Evolutionary conservation across 345 rosid species (phyloP).

Genomic region (Hibiscus mutabilis): DNA sequence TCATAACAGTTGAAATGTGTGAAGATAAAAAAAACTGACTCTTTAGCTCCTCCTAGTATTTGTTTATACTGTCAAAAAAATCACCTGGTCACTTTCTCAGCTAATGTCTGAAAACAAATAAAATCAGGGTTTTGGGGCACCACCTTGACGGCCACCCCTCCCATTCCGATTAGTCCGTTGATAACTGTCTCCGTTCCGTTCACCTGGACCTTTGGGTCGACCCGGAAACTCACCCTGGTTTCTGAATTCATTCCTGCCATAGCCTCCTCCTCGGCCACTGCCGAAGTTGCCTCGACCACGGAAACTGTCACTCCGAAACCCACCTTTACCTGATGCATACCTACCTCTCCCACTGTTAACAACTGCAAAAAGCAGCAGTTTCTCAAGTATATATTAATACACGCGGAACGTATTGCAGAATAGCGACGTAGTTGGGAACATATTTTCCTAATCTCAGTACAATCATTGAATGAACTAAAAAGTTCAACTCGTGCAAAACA

Average conservation of each 20-base stretch:
- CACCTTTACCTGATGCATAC: slow-evolving; percentile 37
- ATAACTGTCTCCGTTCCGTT: slow-evolving; percentile 42
- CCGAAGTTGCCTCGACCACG: slow-evolving; percentile 41
- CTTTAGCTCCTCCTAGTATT: slow-evolving; percentile 8
- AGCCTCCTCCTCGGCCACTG: slow-evolving; percentile 36
- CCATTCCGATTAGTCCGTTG: slow-evolving; percentile 54
- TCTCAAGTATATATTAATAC: neutral
- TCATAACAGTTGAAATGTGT: slow-evolving; percentile 3
- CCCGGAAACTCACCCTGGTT: slow-evolving; percentile 53
- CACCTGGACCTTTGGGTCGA: slow-evolving; percentile 53
- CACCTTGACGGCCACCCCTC: slow-evolving; percentile 34
- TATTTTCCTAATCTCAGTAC: slow-evolving; percentile 3
- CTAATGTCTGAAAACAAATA: slow-evolving; percentile 11
- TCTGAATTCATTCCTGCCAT: slow-evolving; percentile 52
- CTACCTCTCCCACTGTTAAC: slow-evolving; percentile 28
- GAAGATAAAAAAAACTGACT: slow-evolving; percentile 15
- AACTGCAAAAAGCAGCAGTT: slow-evolving; percentile 20
- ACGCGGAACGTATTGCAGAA: neutral
- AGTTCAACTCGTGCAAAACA: neutral
- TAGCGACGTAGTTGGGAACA: too few species aligned
- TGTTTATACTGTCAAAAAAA: slow-evolving; percentile 31
- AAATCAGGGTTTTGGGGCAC: slow-evolving; percentile 22
- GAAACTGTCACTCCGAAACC: slow-evolving; percentile 39
- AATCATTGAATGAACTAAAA: neutral
- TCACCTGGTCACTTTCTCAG: slow-evolving; percentile 5